Conservation (phyloP, 2,329 filamentous ascomycete species). For the Elsinoe ampelina region DNA sequence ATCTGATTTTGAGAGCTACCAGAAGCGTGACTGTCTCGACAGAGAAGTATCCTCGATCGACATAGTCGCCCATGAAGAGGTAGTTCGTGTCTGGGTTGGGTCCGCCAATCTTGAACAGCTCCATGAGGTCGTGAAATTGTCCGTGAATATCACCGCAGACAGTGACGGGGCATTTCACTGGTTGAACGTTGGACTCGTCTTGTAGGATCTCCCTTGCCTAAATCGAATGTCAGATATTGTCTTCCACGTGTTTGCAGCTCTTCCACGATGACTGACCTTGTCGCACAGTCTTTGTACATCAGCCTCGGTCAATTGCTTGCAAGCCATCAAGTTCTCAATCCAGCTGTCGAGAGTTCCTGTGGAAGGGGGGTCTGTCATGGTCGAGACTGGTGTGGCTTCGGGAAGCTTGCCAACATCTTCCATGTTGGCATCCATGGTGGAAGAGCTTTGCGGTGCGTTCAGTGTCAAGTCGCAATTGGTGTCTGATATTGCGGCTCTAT, state of each 20-base stretch:
- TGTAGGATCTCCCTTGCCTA: conserved; percentile 93
- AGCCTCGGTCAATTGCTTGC: conserved; percentile 92
- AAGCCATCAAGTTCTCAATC: conserved; percentile 97
- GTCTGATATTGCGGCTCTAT: background rate
- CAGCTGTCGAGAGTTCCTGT: conserved; percentile 92
- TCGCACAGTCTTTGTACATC: conserved; percentile 97
- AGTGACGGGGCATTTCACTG: conserved; percentile 98
- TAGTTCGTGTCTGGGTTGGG: conserved; percentile 98
- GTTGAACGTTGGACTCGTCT: conserved; percentile 97
- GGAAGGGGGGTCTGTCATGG: conserved; percentile 73
- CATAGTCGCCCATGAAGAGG: conserved; percentile 99
- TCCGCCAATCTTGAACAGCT: conserved; percentile 97
- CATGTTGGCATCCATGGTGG: conserved; percentile 91
- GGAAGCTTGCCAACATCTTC: conserved; percentile 89
- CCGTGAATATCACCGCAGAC: conserved; percentile 99
- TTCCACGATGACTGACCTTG: conserved; percentile 54
- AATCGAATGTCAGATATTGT: conserved; percentile 10
- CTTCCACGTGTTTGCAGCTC: conserved; percentile 10
- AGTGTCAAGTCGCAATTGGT: background rate
- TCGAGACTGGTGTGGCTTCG: conserved; percentile 59
- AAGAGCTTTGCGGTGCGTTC: background rate
- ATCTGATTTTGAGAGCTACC: conserved; percentile 92
- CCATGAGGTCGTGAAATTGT: conserved; percentile 98
- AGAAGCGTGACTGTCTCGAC: conserved; percentile 96
- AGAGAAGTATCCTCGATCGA: conserved; percentile 97